These are phyloP conservation scores for Aphanomyces stellatus DNA, from an alignment of 352 stramenopile species.

Conservation along the genomic window DNA sequence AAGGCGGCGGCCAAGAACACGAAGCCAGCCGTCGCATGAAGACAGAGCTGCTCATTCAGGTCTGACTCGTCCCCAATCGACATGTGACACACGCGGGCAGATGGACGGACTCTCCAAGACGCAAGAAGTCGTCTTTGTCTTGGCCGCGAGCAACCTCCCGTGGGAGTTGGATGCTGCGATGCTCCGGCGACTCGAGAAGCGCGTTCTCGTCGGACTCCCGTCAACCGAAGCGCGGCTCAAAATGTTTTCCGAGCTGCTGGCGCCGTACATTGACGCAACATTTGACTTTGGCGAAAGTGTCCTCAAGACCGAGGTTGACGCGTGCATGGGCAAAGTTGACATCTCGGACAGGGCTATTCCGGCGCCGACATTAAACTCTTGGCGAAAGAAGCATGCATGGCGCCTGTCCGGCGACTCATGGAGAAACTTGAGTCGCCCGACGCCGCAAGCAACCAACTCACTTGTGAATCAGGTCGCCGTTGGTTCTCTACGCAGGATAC, in stretches of 20 bases:
- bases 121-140: constrained; percentile 71
- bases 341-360: constrained; percentile 42
- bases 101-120: constrained; percentile 81
- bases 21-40: constrained; percentile 83
- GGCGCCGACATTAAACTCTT: constrained; percentile 81
- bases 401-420: constrained; percentile 64
- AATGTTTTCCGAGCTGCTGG: constrained; percentile 51
- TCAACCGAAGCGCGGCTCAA: constrained; percentile 43
- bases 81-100: neutral
- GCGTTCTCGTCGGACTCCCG: constrained; percentile 67
- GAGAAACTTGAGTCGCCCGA: constrained; percentile 37
- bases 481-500: neutral
- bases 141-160: constrained; percentile 72
- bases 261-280: constrained; percentile 39
- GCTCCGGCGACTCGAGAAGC: constrained; percentile 75
- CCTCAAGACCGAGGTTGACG: constrained; percentile 30
- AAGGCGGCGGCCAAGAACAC: constrained; percentile 61
- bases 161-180: constrained; percentile 77
- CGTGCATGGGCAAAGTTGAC: neutral
- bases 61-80: neutral
- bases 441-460: constrained; percentile 4
- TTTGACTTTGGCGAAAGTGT: constrained; percentile 52
- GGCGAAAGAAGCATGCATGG: constrained; percentile 80
- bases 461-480: neutral
- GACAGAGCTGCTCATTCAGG: constrained; percentile 76